Conservation (phyloP, 495 filamentous ascomycete species). For the Cercophora sp. region DNA sequence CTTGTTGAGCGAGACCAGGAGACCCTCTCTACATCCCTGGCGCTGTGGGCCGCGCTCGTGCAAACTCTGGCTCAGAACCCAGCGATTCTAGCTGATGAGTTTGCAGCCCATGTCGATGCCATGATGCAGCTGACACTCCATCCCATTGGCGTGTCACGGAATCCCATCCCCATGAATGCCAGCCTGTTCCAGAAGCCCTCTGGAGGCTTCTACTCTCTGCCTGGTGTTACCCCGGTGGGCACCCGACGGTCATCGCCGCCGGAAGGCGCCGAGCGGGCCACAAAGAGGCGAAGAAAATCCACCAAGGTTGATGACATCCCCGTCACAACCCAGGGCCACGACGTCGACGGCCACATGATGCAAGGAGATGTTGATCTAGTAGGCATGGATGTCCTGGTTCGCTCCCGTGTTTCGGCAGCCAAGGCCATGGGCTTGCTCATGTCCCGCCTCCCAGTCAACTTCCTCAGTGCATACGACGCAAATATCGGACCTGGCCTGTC, state of each 20-base stretch:
- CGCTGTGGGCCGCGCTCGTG: conserved; percentile 81
- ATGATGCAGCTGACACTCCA: conserved; percentile 77
- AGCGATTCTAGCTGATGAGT: conserved; percentile 57
- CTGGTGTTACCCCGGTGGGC: conserved; percentile 40
- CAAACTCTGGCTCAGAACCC: conserved; percentile 58
- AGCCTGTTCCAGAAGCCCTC: conserved; percentile 89
- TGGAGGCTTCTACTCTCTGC: conserved; percentile 69
- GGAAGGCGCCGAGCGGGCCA: conserved; percentile 39
- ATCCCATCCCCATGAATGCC: conserved; percentile 86
- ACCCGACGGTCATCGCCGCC: conserved; percentile 61
- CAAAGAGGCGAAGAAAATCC: conserved; percentile 75
- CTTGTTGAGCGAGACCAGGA: conserved; percentile 86
- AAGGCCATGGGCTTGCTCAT: conserved; percentile 77
- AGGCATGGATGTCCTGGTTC: conserved; percentile 78
- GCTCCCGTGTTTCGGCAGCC: conserved; percentile 82
- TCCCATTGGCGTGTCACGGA: conserved; percentile 83
- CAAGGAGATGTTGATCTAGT: conserved; percentile 93
- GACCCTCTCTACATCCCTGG: conserved; percentile 68
- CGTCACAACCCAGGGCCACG: conserved; percentile 63
- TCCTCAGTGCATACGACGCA: conserved; percentile 49
- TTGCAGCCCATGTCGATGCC: conserved; percentile 66
- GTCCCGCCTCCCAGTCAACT: conserved; percentile 51
- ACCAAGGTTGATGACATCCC: conserved; percentile 74
- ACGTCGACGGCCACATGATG: conserved; percentile 97
- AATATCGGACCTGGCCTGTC: conserved; percentile 59